Evolutionary conservation across 2,329 filamentous ascomycete species (phyloP).

Genomic region (Aspergillus japonicus): DNA sequence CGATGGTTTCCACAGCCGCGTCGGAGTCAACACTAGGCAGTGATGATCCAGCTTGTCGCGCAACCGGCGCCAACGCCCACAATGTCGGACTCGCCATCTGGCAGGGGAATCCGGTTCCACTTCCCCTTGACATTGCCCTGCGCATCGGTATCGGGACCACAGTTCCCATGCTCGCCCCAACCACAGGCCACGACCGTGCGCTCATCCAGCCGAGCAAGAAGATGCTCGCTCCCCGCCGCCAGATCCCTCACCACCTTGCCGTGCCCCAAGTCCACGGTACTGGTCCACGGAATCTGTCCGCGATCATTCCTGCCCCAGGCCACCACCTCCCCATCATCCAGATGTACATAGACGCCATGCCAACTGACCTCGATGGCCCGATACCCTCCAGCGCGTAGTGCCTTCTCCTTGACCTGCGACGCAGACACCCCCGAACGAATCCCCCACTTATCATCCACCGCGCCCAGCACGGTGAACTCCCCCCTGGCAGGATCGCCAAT

Average conservation of each 20-base stretch:
- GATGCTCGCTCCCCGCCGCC: constrained; percentile 88
- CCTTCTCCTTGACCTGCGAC: constrained; percentile 13
- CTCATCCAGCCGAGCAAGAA: constrained; percentile 65
- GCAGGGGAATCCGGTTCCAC: constrained; percentile 66
- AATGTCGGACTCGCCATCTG: constrained; percentile 53
- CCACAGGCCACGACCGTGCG: constrained; percentile 80
- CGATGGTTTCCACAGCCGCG: background rate
- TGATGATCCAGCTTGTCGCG: constrained; percentile 76
- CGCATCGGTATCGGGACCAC: constrained; percentile 65
- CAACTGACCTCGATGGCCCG: constrained; percentile 74
- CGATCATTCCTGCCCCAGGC: constrained; percentile 86
- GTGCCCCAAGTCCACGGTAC: constrained; percentile 51
- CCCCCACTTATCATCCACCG: constrained; percentile 64
- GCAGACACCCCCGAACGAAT: constrained; percentile 59
- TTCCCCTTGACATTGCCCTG: constrained; percentile 66
- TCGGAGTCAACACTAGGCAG: constrained; percentile 16
- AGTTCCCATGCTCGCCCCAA: constrained; percentile 98
- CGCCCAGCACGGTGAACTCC: constrained; percentile 66
- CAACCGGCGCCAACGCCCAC: constrained; percentile 75
- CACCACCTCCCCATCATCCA: constrained; percentile 57
- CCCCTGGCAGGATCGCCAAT: constrained; percentile 57
- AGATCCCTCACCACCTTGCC: constrained; percentile 52
- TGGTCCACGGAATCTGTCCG: constrained; percentile 68
- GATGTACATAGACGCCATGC: constrained; percentile 74
- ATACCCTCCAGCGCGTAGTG: constrained; percentile 46